Base-by-base conservation (phyloP, 768 basidiomycete genomes). In the Gyrodon lividus region DNA sequence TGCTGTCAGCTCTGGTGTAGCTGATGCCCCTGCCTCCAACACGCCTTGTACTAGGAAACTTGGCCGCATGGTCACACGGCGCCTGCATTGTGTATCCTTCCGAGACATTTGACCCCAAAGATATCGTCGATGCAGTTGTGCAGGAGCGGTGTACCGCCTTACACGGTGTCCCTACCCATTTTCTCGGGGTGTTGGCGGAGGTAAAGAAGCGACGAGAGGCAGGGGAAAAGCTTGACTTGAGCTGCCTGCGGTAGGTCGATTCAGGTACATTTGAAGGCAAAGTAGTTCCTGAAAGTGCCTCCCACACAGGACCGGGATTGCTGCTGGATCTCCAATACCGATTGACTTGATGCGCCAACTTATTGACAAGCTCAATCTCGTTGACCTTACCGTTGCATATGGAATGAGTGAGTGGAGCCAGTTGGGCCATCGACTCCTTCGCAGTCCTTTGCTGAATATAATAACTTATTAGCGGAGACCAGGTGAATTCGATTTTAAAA, bases 141-240 rank as follows among this genome's bases (percentile, higher is more conserved):
- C 73, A 74, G 16, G 89, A 92, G 57, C 74, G 71, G 51, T 92
- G 89, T 46, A 91, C 89, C 0, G 86, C 85, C 0, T 70, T 93
- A 47, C 90, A 92, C 56, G 90, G 90, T 6, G 90, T 92, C 5
- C 90, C 90, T 0, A 92, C 90, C 0, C 90, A 92, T 63, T 92
- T 92, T 66, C 73, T 89, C 1, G 89, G 84, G 5, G 80, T 92
- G 1, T 70, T 92, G 22, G 66, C 77, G 0, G 89, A 91, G 63
- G 76, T 91, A 8, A 77, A 83, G 51, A 78, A 72, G 52, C 71
- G 87, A 43, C 71, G 72, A 31, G 63, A 71, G 0, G 68, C 48
- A 7, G 81, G 82, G 0, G 72, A 78, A 48, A 58, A 54, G 5
- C 55, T 82, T 4, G 78, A 87, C 57, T 71, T 81, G 5, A 68